phyloP scores from a whole-genome alignment of 805 yeast species.

The Kockiozyma suomiensis region DNA sequence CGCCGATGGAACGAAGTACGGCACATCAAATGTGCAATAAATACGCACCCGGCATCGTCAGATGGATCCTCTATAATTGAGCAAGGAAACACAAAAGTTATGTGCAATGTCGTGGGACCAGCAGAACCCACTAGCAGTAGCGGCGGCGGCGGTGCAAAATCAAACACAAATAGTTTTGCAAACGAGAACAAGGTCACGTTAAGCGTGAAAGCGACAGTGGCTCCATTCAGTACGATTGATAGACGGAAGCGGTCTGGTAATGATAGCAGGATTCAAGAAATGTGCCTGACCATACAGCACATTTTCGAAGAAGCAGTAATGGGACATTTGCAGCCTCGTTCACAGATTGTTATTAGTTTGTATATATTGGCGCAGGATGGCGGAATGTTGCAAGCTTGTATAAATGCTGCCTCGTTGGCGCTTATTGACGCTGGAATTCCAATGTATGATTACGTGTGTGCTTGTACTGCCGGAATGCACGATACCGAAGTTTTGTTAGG shows the following conservation, averaged over 20 bases:
- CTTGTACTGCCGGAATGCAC: conserved; percentile 76
- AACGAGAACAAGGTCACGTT: conserved; percentile 58
- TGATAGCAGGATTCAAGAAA: conserved; percentile 52
- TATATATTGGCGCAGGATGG: conserved; percentile 91
- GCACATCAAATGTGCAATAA: conserved; percentile 73
- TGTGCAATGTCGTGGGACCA: conserved; percentile 87
- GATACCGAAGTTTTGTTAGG: conserved; percentile 71
- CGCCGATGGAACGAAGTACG: conserved; percentile 94
- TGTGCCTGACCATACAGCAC: conserved; percentile 40
- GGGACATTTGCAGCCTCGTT: conserved; percentile 75
- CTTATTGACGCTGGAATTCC: conserved; percentile 94
- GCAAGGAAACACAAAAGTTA: conserved; percentile 87
- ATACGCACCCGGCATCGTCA: conserved; percentile 80
- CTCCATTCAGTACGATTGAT: conserved; percentile 79
- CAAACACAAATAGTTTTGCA: neutral
- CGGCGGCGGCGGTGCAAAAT: neutral
- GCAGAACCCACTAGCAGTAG: conserved; percentile 65
- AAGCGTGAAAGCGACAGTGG: conserved; percentile 65
- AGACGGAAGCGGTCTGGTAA: conserved; percentile 68
- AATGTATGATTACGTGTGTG: conserved; percentile 85
- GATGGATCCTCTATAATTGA: conserved; percentile 93
- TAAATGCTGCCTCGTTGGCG: conserved; percentile 86
- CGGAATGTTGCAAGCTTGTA: conserved; percentile 73
- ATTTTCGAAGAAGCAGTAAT: conserved; percentile 61
- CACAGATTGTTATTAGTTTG: conserved; percentile 71